phyloP scores from a whole-genome alignment of 1,284 basidiomycete genomes.

The Rhodotorula sp. region DNA sequence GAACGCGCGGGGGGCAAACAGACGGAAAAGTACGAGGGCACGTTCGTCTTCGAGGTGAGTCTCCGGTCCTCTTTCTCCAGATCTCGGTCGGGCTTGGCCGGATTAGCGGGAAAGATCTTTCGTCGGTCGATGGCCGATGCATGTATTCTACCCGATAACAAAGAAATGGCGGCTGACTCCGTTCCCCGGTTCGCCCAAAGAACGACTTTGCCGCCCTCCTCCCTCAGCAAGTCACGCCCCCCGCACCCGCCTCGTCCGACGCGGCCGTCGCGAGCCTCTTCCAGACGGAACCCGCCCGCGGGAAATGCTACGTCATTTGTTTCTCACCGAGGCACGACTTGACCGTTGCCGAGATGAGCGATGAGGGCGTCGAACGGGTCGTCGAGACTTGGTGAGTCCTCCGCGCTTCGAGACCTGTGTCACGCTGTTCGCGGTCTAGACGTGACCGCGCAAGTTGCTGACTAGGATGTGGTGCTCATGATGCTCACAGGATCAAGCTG shows the following conservation, averaged over 20 bases:
- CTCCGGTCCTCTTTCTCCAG: too few species aligned
- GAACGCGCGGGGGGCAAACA: constrained; percentile 68
- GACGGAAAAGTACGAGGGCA: constrained; percentile 70
- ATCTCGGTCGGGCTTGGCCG: too few species aligned
- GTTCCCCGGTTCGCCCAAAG: constrained; percentile 10
- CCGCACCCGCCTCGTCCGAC: constrained; percentile 11
- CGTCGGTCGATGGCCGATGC: too few species aligned
- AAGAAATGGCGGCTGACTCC: too few species aligned
- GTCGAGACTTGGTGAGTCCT: constrained; percentile 67
- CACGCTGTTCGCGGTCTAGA: background rate
- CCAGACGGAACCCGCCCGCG: constrained; percentile 68
- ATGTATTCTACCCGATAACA: too few species aligned
- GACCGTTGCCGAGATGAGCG: constrained; percentile 73
- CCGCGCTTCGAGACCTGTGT: constrained; percentile 48
- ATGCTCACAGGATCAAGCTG: constrained; percentile 52
- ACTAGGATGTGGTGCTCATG: background rate
- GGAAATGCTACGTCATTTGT: constrained; percentile 83
- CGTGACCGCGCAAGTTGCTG: background rate
- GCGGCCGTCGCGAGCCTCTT: constrained; percentile 54
- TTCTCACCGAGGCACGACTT: constrained; percentile 89
- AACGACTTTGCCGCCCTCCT: constrained; percentile 46
- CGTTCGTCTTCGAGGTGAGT: constrained; percentile 54
- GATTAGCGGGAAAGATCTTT: too few species aligned
- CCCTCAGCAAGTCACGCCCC: constrained; percentile 15
- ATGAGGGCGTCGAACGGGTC: constrained; percentile 65